Percentiles rank a stretch among this genome's conserved stretches.
Conservation (phyloP, 2,329 filamentous ascomycete genomes). For the Diplodia scrobiculata region DNA sequence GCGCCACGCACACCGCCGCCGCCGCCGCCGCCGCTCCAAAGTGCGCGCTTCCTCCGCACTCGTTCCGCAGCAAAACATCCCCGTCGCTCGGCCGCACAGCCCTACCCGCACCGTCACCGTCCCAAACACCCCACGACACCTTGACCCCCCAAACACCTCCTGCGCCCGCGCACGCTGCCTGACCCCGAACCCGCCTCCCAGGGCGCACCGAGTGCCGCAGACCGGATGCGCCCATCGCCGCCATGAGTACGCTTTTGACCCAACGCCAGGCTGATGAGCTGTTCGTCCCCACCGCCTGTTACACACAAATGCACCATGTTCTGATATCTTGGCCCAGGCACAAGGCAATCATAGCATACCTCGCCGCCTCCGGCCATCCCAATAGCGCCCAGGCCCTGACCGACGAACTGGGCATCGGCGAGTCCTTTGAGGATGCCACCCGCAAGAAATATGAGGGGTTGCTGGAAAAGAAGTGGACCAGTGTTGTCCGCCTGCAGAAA, state of each 20-base stretch:
- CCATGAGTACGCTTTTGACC: constrained; percentile 75
- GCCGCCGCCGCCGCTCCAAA: not conserved
- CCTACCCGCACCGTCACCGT: constrained; percentile 28
- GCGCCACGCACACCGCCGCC: constrained; percentile 2
- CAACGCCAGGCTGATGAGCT: constrained; percentile 84
- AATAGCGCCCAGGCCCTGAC: constrained; percentile 71
- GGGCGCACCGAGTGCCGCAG: constrained; percentile 28
- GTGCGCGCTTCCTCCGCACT: constrained; percentile 12
- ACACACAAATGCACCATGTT: constrained; percentile 20
- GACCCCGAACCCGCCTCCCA: constrained; percentile 8
- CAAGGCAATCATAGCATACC: constrained; percentile 90
- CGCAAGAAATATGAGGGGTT: constrained; percentile 93
- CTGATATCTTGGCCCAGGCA: constrained; percentile 60
- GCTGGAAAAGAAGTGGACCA: constrained; percentile 98
- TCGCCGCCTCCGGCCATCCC: constrained; percentile 71
- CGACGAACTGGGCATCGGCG: constrained; percentile 72
- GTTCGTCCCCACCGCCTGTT: constrained; percentile 51
- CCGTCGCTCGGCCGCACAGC: constrained; percentile 23
- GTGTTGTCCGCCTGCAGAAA: constrained; percentile 89
- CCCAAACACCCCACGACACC: constrained; percentile 23
- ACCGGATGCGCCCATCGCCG: constrained; percentile 36
- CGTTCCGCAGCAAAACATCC: constrained; percentile 25
- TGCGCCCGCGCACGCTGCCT: constrained; percentile 21
- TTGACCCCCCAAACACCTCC: constrained; percentile 21
- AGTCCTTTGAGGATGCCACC: constrained; percentile 75